Conservation (phyloP, 2,329 filamentous ascomycete genomes). For the Aureobasidium sp. region DNA sequence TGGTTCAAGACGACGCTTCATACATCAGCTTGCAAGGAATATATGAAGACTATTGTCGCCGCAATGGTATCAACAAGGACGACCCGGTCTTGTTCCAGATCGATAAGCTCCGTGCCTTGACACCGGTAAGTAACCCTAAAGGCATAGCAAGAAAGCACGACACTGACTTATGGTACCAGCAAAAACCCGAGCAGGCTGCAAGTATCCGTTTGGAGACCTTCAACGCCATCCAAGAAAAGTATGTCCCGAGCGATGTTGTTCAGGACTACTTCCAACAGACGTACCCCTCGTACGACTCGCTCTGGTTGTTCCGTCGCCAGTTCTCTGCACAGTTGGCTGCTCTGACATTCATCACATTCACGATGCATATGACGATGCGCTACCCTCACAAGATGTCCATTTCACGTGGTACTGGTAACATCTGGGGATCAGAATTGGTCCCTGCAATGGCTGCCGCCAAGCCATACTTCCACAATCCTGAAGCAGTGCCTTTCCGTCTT, state of each 20-base stretch:
- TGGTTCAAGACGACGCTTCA: conserved; percentile 91
- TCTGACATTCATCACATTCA: conserved; percentile 96
- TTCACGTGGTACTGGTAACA: conserved; percentile 76
- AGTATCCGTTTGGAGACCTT: conserved; percentile 69
- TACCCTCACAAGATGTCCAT: conserved; percentile 96
- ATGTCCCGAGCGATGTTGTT: conserved; percentile 74
- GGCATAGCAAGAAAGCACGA: background rate
- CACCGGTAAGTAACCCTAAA: conserved; percentile 19
- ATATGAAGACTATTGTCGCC: conserved; percentile 92
- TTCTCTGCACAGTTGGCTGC: conserved; percentile 94
- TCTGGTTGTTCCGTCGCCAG: conserved; percentile 97
- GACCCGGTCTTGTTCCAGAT: conserved; percentile 92
- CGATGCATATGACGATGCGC: conserved; percentile 93
- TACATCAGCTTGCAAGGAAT: conserved; percentile 92
- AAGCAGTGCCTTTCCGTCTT: conserved; percentile 93
- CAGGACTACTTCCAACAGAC: conserved; percentile 84
- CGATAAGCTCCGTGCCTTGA: conserved; percentile 76
- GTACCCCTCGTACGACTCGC: conserved; percentile 84
- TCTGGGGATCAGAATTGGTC: conserved; percentile 94
- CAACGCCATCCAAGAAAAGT: conserved; percentile 87
- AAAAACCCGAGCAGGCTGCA: conserved; percentile 52
- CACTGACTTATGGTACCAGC: conserved; percentile 41
- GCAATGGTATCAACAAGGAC: conserved; percentile 82
- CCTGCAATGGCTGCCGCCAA: conserved; percentile 78
- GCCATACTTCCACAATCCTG: conserved; percentile 88